Conservation (phyloP, 331 rosid genomes). For the Dryas integrifolia region DNA sequence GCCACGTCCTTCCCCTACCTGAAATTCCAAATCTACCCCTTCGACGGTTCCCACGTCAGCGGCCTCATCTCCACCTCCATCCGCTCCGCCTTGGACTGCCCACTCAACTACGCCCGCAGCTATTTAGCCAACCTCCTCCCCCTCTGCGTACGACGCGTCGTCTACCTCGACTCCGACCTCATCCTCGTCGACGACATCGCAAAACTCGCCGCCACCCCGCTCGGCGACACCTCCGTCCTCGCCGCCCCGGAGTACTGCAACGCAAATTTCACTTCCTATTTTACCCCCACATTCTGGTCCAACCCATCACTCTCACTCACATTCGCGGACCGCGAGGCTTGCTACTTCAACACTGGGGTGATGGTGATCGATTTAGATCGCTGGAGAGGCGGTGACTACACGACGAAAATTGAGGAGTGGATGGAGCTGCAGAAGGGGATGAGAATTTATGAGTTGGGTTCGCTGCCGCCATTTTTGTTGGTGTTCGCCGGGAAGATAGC, state of each 20-base stretch:
- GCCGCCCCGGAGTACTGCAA: slow-evolving; percentile 93
- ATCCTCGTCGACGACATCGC: slow-evolving; percentile 79
- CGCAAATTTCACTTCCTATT: slow-evolving; percentile 78
- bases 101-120: slow-evolving; percentile 79
- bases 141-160: slow-evolving; percentile 57
- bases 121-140: slow-evolving; percentile 66
- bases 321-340: slow-evolving; percentile 53
- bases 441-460: slow-evolving; percentile 74
- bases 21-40: slow-evolving; percentile 58
- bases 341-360: slow-evolving; percentile 89
- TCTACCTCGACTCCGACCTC: slow-evolving; percentile 81
- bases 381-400: slow-evolving; percentile 67
- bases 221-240: slow-evolving; percentile 34
- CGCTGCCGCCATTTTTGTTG: slow-evolving; percentile 65
- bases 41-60: slow-evolving; percentile 50
- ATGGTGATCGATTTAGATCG: slow-evolving; percentile 78
- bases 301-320: slow-evolving; percentile 65
- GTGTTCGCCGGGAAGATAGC: slow-evolving; percentile 72
- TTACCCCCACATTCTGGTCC: slow-evolving; percentile 71
- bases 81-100: slow-evolving; percentile 83
- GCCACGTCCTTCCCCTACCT: slow-evolving; percentile 69
- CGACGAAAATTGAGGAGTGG: slow-evolving; percentile 74
- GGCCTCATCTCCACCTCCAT: slow-evolving; percentile 78
- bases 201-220: slow-evolving; percentile 52
- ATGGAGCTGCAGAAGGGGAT: slow-evolving; percentile 81